Percentiles rank a stretch among this genome's conserved stretches.
These are phyloP conservation scores for Crithidia fasciculata DNA, from an alignment of 208 protist genomes.

Conservation along the genomic window DNA sequence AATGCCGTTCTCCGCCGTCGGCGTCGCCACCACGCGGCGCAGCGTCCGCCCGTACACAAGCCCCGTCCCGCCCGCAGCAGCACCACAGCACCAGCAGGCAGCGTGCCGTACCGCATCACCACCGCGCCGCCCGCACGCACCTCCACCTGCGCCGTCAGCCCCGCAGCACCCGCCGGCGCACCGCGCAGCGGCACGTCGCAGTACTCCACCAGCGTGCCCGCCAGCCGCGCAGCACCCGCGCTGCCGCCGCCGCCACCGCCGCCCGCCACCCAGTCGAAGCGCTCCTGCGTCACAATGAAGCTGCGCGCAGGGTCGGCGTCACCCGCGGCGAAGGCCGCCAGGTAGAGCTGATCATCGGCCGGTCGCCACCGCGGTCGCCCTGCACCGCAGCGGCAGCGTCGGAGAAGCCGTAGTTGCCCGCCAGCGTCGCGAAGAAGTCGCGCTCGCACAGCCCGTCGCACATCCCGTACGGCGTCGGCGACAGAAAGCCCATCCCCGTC, in stretches of 20 bases:
- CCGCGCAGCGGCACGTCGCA: conserved; percentile 8
- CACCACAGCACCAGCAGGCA: conserved; percentile 12
- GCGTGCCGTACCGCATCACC: conserved; percentile 54
- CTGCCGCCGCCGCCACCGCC: not conserved
- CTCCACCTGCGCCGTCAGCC: conserved; percentile 55
- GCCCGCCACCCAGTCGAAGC: not conserved
- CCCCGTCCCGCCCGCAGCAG: conserved; percentile 8
- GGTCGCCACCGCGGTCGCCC: conserved; percentile 36
- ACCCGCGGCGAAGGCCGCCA: not conserved
- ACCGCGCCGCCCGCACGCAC: conserved; percentile 48
- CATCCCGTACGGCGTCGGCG: conserved; percentile 38
- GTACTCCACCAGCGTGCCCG: conserved; percentile 23
- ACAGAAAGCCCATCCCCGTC: conserved; percentile 39
- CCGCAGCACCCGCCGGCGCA: not conserved
- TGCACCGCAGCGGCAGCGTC: not conserved
- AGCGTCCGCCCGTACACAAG: conserved; percentile 23
- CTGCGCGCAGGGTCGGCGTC: conserved; percentile 6
- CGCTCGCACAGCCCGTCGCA: conserved; percentile 36
- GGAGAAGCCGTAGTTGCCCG: conserved; percentile 29
- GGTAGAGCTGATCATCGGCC: conserved; percentile 54
- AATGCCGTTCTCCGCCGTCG: conserved; percentile 25
- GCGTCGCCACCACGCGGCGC: conserved; percentile 26
- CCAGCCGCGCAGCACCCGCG: not conserved
- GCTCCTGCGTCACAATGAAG: conserved; percentile 8
- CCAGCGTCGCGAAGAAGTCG: conserved; percentile 15